Conservation (phyloP, 2,329 filamentous ascomycete genomes). For the Apiospora malaysiana region DNA sequence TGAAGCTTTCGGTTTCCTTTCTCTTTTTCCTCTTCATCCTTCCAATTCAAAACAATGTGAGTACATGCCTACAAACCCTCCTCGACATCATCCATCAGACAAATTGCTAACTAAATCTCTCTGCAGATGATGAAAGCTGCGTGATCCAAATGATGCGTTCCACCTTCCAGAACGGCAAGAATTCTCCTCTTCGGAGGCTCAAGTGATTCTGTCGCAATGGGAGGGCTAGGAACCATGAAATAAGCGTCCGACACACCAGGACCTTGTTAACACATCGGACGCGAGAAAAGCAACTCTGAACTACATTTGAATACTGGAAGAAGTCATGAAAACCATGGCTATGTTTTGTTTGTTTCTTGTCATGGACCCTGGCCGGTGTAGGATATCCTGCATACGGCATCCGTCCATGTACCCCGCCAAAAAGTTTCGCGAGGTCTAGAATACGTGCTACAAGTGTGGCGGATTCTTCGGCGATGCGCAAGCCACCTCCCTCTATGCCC, state of each 20-base stretch:
- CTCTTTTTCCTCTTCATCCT: slow-evolving; percentile 79
- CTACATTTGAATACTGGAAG: slow-evolving; percentile 44
- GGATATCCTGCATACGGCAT: neutral
- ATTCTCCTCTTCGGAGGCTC: slow-evolving; percentile 89
- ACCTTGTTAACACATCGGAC: slow-evolving; percentile 98
- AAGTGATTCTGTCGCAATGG: slow-evolving; percentile 80
- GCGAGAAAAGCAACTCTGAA: slow-evolving; percentile 98
- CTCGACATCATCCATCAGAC: slow-evolving; percentile 22
- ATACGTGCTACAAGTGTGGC: neutral
- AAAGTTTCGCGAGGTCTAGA: neutral
- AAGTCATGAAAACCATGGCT: neutral
- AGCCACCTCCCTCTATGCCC: neutral
- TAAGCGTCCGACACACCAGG: slow-evolving; percentile 97
- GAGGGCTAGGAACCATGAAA: slow-evolving; percentile 81
- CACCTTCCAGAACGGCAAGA: slow-evolving; percentile 66
- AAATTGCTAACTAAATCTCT: slow-evolving; percentile 41
- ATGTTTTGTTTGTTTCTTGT: neutral
- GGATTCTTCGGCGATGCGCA: neutral
- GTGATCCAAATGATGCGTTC: slow-evolving; percentile 90
- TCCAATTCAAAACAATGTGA: slow-evolving; percentile 99
- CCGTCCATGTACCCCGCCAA: neutral
- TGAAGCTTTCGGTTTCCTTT: slow-evolving; percentile 39
- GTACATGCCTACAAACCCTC: slow-evolving; percentile 46
- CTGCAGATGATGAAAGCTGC: slow-evolving; percentile 98
- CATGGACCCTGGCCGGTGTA: neutral